Evolutionary conservation across 2,329 filamentous ascomycete genomes (phyloP), one percentile per base, ranked within the genome.

Genomic region (Aspergillus sp.): DNA sequence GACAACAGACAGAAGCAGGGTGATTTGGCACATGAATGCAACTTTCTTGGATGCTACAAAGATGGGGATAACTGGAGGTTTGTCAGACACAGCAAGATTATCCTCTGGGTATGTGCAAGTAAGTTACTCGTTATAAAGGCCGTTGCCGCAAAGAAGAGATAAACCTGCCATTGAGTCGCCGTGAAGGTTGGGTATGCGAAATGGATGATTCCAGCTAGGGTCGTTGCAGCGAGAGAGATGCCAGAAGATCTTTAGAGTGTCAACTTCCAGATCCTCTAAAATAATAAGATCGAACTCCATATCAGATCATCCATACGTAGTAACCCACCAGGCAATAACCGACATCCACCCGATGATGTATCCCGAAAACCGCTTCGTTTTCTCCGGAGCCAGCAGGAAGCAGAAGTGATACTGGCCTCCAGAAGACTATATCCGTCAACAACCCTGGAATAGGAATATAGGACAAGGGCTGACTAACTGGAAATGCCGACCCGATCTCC

Each of bases 351-450:
- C 70, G 11, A 62, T 62, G 1, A 66, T 43, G 40, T 66, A 72
- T 1, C 64, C 64, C 21, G 57, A 57, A 6, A 56, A 44, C 1
- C 59, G 51, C 11, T 64, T 61, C n/a, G 45, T 55, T 17, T 52
- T 58, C 1, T 44, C 39, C 1, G 63, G 50, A 4, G 61, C 49
- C 0, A 70, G 59, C 56, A 72, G 68, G 55, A 61, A 73, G 2
- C 65, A 66, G 44, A 70, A 71, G 53, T 73, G 70, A 49, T 73
- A 73, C 53, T 71, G 70, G 5, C 71, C 61, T 5, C 61, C 61
- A 6, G 48, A 54, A 3, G 60, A 59, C 39, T 49, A 33, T 11
- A 14, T 8, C 31, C 35, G 31, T 39, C 19, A 49, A 37, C 11
- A 17, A 35, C 24, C 24, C 7, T 27, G 3, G 6, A 27, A 27